Conservation (phyloP, 495 filamentous ascomycete genomes). For the Penicillium arizonense region DNA sequence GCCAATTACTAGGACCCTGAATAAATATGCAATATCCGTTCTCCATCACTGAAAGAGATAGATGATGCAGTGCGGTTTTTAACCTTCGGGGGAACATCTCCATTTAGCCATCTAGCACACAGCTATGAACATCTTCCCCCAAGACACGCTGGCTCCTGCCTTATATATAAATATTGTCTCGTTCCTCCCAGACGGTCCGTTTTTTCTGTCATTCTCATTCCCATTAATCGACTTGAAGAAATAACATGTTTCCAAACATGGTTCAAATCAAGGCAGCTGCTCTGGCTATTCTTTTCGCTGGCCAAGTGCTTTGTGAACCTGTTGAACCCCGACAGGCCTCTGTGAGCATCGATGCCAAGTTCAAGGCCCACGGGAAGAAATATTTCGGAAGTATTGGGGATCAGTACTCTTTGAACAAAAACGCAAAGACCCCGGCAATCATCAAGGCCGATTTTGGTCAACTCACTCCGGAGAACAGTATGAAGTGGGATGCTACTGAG, state of each 20-base stretch:
- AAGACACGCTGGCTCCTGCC: neutral
- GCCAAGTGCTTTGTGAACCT: slow-evolving; percentile 5
- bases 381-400: slow-evolving; percentile 28
- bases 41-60: neutral
- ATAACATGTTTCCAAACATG: slow-evolving; percentile 1
- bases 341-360: slow-evolving; percentile 20
- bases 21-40: neutral
- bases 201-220: neutral
- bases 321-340: slow-evolving; percentile 16
- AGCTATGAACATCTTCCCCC: neutral
- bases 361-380: slow-evolving; percentile 24
- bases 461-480: slow-evolving; percentile 55
- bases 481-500: slow-evolving; percentile 53
- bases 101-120: neutral
- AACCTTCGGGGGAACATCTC: slow-evolving; percentile 3
- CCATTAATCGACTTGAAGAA: neutral
- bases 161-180: neutral
- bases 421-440: slow-evolving; percentile 28
- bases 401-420: slow-evolving; percentile 25
- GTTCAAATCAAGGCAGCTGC: slow-evolving; percentile 10
- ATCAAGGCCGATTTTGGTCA: slow-evolving; percentile 49
- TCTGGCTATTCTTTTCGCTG: slow-evolving; percentile 13
- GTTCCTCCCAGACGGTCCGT: neutral
- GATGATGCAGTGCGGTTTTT: neutral
- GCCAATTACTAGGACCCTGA: neutral